These are phyloP conservation scores for Neopestalotiopsis sp. DNA, from an alignment of 2,329 filamentous ascomycete genomes.

Conservation along the genomic window DNA sequence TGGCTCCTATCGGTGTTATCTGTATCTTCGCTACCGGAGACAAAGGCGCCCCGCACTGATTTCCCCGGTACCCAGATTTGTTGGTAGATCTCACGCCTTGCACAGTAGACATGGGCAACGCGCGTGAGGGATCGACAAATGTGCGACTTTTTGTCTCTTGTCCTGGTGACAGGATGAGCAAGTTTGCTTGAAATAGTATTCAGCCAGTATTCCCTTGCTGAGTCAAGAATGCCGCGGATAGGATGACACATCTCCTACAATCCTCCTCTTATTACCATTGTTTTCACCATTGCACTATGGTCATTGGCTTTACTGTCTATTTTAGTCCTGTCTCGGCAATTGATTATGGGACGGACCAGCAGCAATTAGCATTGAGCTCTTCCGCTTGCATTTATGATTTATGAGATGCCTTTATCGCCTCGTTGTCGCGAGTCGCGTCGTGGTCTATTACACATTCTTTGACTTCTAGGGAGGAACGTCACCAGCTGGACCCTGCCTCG, in stretches of 20 bases:
- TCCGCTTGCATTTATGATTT: not conserved
- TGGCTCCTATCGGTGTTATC: not conserved
- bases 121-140: constrained; percentile 4
- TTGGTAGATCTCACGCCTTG: constrained; percentile 6
- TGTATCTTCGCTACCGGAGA: not conserved
- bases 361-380: no score
- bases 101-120: not conserved
- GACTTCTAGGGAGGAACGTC: not conserved
- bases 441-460: not conserved
- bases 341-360: not conserved
- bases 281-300: not conserved
- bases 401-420: not conserved
- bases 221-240: not conserved
- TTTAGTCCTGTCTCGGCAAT: not conserved
- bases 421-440: not conserved
- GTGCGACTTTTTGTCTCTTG: not conserved
- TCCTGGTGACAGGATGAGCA: not conserved
- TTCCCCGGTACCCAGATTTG: constrained; percentile 9
- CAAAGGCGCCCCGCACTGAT: not conserved
- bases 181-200: not conserved
- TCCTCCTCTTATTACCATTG: not conserved
- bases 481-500: not conserved
- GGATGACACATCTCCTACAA: constrained; percentile 5
- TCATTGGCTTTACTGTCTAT: not conserved
- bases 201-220: not conserved